These are phyloP conservation scores for Zelonia costaricensis DNA, from an alignment of 208 protist species.

Conservation along the genomic window DNA sequence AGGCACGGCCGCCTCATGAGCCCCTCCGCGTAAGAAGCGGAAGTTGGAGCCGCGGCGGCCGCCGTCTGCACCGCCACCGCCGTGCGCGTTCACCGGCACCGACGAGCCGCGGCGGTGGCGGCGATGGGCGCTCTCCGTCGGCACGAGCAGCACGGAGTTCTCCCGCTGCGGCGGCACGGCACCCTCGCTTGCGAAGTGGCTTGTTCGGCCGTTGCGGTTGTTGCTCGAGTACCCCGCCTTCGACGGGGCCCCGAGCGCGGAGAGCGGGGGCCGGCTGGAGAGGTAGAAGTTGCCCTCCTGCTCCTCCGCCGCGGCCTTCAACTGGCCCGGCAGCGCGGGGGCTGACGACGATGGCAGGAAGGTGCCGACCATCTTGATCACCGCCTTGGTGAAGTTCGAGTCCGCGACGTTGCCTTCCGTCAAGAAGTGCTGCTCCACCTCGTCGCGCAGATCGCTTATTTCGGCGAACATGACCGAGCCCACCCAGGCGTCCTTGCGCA, in stretches of 20 bases:
- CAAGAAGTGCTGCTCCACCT: conserved; percentile 50
- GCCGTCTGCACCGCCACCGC: background rate
- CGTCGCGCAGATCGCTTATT: conserved; percentile 40
- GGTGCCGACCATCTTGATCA: conserved; percentile 18
- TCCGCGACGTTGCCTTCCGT: conserved; percentile 30
- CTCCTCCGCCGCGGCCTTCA: background rate
- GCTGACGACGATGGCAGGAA: conserved; percentile 5
- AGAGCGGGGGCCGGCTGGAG: conserved; percentile 18
- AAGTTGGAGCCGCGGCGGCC: background rate
- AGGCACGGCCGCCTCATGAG: no score
- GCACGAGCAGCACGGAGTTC: conserved; percentile 23
- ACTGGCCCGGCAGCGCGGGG: background rate
- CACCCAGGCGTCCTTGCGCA: conserved; percentile 49
- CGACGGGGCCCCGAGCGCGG: conserved; percentile 6
- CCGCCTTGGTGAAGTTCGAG: conserved; percentile 37
- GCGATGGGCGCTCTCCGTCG: conserved; percentile 1
- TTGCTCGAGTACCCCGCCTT: background rate
- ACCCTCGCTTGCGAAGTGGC: background rate
- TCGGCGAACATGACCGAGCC: conserved; percentile 48
- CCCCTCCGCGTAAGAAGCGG: background rate
- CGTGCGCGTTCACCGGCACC: background rate
- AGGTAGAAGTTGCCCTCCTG: conserved; percentile 18
- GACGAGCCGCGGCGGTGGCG: background rate
- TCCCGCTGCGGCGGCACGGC: background rate
- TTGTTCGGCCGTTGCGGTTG: no score